These are phyloP conservation scores for Eucalyptus guilfoylei DNA, from an alignment of 345 rosid genomes.

Conservation along the genomic window DNA sequence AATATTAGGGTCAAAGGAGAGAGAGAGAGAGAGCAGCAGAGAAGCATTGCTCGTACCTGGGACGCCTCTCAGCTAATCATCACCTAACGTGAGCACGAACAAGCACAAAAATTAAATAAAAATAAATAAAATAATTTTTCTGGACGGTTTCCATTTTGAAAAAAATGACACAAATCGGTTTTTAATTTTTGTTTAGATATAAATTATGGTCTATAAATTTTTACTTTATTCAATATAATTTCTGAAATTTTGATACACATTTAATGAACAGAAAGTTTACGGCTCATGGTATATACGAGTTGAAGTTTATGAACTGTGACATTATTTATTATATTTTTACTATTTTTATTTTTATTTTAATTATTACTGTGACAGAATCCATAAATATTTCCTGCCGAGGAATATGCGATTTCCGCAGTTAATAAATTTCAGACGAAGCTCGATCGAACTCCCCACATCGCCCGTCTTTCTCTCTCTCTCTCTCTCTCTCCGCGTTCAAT, in stretches of 20 bases:
- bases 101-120: neutral
- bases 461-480: neutral
- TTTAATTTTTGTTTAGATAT: fast-evolving
- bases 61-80: neutral
- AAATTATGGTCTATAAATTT: fast-evolving
- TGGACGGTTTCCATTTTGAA: neutral
- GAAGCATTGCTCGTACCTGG: neutral
- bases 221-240: too few species aligned
- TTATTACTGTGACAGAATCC: neutral
- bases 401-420: neutral
- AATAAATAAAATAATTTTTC: neutral
- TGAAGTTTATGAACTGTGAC: too few species aligned
- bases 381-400: neutral
- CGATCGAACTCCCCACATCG: neutral
- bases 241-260: fast-evolving
- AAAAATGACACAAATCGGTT: too few species aligned
- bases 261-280: too few species aligned
- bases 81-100: neutral
- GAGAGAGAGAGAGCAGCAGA: neutral
- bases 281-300: too few species aligned
- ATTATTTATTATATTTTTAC: too few species aligned
- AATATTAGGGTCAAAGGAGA: neutral
- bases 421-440: neutral
- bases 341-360: neutral
- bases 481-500: neutral